Conservation (phyloP, 208 protist genomes). For the Wallacemonas sp. region DNA sequence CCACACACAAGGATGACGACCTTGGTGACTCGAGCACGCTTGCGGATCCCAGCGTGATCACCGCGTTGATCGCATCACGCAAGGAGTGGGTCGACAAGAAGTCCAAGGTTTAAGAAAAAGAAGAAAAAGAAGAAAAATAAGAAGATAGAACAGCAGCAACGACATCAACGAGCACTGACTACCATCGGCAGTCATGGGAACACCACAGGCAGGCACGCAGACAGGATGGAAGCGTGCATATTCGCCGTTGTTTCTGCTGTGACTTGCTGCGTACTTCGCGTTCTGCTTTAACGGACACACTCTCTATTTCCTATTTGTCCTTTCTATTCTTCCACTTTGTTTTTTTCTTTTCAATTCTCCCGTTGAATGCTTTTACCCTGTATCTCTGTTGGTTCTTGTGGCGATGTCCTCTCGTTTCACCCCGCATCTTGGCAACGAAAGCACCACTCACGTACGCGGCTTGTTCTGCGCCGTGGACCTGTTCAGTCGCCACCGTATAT, state of each 20-base stretch:
- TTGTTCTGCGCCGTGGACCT: background rate
- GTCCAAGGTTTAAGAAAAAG: conserved; percentile 12
- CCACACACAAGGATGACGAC: conserved; percentile 65
- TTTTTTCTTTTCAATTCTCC: conserved; percentile 6
- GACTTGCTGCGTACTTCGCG: background rate
- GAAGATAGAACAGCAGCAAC: background rate
- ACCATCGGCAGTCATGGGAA: too few species aligned
- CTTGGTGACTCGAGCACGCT: conserved; percentile 95
- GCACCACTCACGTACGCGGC: background rate
- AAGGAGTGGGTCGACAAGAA: conserved; percentile 18
- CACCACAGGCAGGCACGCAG: too few species aligned
- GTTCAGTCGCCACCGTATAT: too few species aligned
- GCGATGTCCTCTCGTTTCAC: too few species aligned
- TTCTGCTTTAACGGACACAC: too few species aligned
- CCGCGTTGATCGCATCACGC: conserved; percentile 9
- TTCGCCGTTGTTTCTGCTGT: background rate
- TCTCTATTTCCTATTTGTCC: conserved; percentile 4
- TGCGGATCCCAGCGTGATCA: conserved; percentile 83
- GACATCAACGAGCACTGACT: background rate
- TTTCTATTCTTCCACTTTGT: conserved; percentile 10
- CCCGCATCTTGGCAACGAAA: too few species aligned
- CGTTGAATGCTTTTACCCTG: too few species aligned
- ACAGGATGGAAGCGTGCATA: too few species aligned
- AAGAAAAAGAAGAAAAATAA: conserved; percentile 10
- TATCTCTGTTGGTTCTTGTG: too few species aligned